Base-by-base conservation (phyloP, 257 asterid species). In the Prunella vulgaris region DNA sequence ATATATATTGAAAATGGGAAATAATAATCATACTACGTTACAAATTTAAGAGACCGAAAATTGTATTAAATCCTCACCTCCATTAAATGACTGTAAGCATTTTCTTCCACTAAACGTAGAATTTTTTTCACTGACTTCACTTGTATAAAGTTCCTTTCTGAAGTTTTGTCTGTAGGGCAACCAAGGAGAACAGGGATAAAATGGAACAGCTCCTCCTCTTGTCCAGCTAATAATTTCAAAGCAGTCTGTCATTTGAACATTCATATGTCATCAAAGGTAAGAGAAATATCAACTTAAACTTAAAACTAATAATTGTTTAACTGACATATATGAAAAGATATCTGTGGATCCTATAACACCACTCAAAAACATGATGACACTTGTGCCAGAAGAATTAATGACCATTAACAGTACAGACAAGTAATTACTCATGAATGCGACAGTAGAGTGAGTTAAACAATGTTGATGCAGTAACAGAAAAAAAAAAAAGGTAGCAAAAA, bases 81-180 rank as follows among this genome's bases (percentile, higher is more conserved):
- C 97, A 94, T 87, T 80, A 94, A 85, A 81, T 84, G 97, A 83
- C 97, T 87, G 81, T 69, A 90, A 17, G 95, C 95, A 80, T 81
- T 86, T 74, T 91, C 96, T 77, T 85, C 95, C 78, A 87, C 82
- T 28, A 82, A 79, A 71, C 77, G 76, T 42, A 79, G 71, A 76
- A 87, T 65, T 35, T 81, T 83, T 78, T 76, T 70, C 52, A 59
- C 79, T 5, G 75, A 69, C 22, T 69, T 69, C 24, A 13, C 83
- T 76, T 82, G 85, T 46, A 81, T 74, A 64, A 80, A 70, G 69
- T 78, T 77, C 68, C 80, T 91, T 46, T 86, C 86, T 7, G 20
- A 38, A 42, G 62, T 81, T 64, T 59, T 76, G 28, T 70, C 86
- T 14, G 61, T 15, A 61, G 69, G 74, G 80, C 84, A 84, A 51